Percentiles rank a stretch among this genome's conserved stretches.
Evolutionary conservation across 148 eudicot genomes (phyloP).

Genomic region (Camellia japonica): DNA sequence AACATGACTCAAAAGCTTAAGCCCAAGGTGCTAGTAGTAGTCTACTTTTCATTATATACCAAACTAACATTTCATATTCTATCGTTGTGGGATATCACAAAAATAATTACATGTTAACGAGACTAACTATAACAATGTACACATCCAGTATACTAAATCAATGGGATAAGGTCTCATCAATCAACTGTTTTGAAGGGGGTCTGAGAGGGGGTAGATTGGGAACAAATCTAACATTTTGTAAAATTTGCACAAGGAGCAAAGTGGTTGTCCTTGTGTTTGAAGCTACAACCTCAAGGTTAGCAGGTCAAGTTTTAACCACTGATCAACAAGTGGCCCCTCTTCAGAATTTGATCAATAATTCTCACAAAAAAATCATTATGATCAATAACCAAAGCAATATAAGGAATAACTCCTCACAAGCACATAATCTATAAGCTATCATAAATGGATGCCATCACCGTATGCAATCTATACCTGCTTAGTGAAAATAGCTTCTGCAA

Average conservation of each 20-base stretch:
- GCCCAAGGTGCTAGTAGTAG: too few relatives aligned
- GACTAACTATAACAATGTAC: neutral
- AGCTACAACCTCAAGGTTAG: too few relatives aligned
- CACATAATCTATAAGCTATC: neutral
- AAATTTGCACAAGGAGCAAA: too few relatives aligned
- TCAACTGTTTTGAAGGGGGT: neutral
- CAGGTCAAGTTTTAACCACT: too few relatives aligned
- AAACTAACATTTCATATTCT: too few relatives aligned
- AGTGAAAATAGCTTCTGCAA: slow-evolving; percentile 80
- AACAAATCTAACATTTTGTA: too few relatives aligned
- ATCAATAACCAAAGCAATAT: neutral
- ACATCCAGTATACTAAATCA: neutral
- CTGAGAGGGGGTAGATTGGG: too few relatives aligned
- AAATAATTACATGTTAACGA: neutral
- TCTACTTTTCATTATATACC: too few relatives aligned
- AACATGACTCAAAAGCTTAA: too few relatives aligned
- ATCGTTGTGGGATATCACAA: too few relatives aligned
- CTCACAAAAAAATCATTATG: neutral
- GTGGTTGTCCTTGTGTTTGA: too few relatives aligned
- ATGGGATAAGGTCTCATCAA: neutral
- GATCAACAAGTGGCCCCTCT: too few relatives aligned
- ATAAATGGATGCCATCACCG: neutral
- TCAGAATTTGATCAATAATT: neutral
- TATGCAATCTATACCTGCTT: slow-evolving; percentile 46
- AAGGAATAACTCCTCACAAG: neutral